Percentiles rank a stretch among this genome's conserved stretches.
Evolutionary conservation across 495 filamentous ascomycete species (phyloP).

Genomic region (Durotheca rogersii): DNA sequence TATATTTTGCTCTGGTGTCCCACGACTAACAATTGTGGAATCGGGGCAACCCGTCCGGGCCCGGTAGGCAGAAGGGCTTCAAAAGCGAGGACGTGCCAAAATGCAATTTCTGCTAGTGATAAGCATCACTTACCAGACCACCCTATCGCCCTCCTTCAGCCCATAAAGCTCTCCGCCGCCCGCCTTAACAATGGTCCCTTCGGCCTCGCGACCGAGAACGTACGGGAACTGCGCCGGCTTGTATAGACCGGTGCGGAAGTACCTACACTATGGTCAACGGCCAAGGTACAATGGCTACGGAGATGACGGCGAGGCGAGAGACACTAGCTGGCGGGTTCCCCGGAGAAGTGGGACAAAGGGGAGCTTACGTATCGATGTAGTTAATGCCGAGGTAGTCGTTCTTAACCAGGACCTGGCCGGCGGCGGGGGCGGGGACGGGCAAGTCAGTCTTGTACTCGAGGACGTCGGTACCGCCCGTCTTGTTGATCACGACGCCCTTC

Average conservation of each 20-base stretch:
- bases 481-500: slow-evolving; percentile 73
- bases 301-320: too few species aligned
- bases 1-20: too few species aligned
- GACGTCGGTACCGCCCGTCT: slow-evolving; percentile 76
- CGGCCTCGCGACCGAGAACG: slow-evolving; percentile 81
- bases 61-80: too few species aligned
- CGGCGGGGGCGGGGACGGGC: slow-evolving; percentile 69
- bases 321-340: too few species aligned
- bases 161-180: slow-evolving; percentile 36
- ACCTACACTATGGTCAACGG: slow-evolving; percentile 41
- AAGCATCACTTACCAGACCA: slow-evolving; percentile 52
- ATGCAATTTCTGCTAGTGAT: too few species aligned
- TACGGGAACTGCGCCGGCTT: slow-evolving; percentile 66
- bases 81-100: too few species aligned
- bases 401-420: slow-evolving; percentile 77
- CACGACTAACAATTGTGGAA: too few species aligned
- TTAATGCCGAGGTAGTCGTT: slow-evolving; percentile 87
- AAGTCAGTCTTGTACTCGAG: slow-evolving; percentile 72
- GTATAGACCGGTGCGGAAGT: slow-evolving; percentile 92
- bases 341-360: not conserved
- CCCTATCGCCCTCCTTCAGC: slow-evolving; percentile 64
- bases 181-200: slow-evolving; percentile 46
- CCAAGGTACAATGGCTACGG: too few species aligned
- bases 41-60: too few species aligned
- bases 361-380: slow-evolving; percentile 73